These are phyloP conservation scores for Acanthochlamys bracteata DNA, from an alignment of 106 monocot genomes.

Conservation along the genomic window DNA sequence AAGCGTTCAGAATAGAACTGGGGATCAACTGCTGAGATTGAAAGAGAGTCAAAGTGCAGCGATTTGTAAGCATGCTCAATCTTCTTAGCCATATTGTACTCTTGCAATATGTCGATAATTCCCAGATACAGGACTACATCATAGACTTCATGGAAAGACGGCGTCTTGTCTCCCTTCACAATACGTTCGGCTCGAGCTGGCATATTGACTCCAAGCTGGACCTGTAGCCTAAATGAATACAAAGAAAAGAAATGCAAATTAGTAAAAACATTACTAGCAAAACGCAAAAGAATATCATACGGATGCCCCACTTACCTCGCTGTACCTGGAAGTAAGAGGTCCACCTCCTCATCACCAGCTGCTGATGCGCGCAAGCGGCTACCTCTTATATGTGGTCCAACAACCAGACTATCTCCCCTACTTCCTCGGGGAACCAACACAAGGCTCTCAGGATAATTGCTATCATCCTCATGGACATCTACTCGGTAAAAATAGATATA, in stretches of 20 bases:
- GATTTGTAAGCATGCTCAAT: constrained; percentile 72
- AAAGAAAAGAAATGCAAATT: too few relatives aligned
- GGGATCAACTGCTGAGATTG: constrained; percentile 66
- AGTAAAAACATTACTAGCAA: too few relatives aligned
- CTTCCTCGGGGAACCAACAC: constrained; percentile 49
- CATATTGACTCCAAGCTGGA: constrained; percentile 81
- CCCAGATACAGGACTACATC: constrained; percentile 76
- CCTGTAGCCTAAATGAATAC: constrained; percentile 41
- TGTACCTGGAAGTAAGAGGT: constrained; percentile 66
- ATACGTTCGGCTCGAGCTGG: constrained; percentile 64
- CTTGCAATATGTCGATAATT: constrained; percentile 73
- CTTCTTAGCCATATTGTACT: constrained; percentile 60
- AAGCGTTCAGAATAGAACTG: constrained; percentile 53
- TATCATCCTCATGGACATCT: constrained; percentile 62
- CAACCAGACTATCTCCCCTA: constrained; percentile 45
- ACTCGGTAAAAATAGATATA: neutral
- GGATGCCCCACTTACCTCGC: constrained; percentile 34
- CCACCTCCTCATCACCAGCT: constrained; percentile 67
- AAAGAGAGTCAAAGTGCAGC: constrained; percentile 63
- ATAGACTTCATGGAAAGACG: constrained; percentile 42
- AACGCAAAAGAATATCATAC: too few relatives aligned
- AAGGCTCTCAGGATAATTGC: constrained; percentile 47
- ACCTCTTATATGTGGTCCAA: constrained; percentile 73
- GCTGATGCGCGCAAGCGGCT: constrained; percentile 57
- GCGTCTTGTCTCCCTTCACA: constrained; percentile 14